Conservation (phyloP, 2,329 filamentous ascomycete genomes). For the Trichoderma cornu-damae region DNA sequence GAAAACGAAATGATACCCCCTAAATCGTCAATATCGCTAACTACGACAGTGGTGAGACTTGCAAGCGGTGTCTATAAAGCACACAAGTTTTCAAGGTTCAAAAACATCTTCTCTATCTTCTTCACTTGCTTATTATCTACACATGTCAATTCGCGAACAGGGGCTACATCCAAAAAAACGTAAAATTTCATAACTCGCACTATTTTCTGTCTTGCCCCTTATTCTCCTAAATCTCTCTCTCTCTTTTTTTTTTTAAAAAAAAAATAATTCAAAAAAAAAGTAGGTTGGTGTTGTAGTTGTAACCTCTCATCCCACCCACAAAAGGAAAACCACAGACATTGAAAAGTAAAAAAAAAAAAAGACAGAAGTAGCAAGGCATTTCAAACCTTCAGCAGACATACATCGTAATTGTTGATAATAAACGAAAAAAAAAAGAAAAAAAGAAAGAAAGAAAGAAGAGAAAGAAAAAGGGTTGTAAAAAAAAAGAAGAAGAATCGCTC, state of each 20-base stretch:
- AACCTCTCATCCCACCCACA: background rate
- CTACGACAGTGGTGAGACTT: background rate
- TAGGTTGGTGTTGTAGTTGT: background rate
- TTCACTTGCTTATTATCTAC: background rate
- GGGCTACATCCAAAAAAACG: background rate
- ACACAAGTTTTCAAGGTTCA: background rate
- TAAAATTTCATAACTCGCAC: constrained; percentile 5
- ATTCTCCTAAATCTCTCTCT: background rate
- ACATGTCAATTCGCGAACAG: background rate
- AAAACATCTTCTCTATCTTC: background rate
- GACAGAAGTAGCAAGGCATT: background rate
- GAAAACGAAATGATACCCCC: constrained; percentile 15
- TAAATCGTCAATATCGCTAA: constrained; percentile 10
- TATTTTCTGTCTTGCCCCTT: background rate
- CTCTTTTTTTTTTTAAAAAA: background rate
- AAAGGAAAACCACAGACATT: background rate
- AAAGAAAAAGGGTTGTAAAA: background rate
- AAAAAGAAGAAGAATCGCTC: background rate
- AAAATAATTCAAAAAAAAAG: too few species aligned
- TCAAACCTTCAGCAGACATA: constrained; percentile 14
- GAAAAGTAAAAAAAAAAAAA: background rate
- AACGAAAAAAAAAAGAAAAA: background rate
- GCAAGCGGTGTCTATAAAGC: background rate
- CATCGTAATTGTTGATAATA: constrained; percentile 15
- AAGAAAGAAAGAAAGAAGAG: background rate